A percentile compares a stretch with the other conserved stretches of the same genome.
These are phyloP conservation scores for Akanthomyces uredinophilus DNA, from an alignment of 2,329 filamentous ascomycete genomes.

Conservation along the genomic window DNA sequence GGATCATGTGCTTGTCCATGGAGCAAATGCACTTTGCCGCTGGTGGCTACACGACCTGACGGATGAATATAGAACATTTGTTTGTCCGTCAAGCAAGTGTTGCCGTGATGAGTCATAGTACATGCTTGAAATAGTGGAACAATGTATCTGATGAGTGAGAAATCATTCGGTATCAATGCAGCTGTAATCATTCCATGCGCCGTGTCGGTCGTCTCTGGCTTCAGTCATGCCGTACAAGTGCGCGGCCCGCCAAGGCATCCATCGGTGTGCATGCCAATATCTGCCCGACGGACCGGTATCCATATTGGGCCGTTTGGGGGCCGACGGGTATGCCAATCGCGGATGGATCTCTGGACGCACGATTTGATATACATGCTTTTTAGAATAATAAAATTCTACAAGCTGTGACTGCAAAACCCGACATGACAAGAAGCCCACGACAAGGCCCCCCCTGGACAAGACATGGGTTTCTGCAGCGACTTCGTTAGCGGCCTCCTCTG, in stretches of 20 bases:
- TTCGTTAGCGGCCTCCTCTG: not conserved
- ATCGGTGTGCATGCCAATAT: not conserved
- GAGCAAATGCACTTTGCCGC: constrained; percentile 33
- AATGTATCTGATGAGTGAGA: not conserved
- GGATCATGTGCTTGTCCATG: not conserved
- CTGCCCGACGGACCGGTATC: too few species aligned
- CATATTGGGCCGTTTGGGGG: too few species aligned
- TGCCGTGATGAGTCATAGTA: too few species aligned
- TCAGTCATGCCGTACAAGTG: too few species aligned
- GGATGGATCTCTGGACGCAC: not conserved
- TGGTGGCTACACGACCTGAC: constrained; percentile 39
- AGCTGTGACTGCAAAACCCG: too few species aligned
- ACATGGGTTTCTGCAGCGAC: not conserved
- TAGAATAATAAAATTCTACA: not conserved
- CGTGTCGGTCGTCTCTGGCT: not conserved
- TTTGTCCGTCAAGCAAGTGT: too few species aligned
- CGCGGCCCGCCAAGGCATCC: not conserved
- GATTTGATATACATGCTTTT: not conserved
- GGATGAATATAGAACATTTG: too few species aligned
- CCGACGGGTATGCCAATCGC: not conserved
- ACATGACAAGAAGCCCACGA: not conserved
- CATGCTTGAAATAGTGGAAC: too few species aligned
- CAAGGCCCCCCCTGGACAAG: not conserved
- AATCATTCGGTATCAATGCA: too few species aligned
- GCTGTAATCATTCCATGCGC: too few species aligned